Conservation (phyloP, 1,139 yeast species). For the Magnusiomyces fungicola region DNA sequence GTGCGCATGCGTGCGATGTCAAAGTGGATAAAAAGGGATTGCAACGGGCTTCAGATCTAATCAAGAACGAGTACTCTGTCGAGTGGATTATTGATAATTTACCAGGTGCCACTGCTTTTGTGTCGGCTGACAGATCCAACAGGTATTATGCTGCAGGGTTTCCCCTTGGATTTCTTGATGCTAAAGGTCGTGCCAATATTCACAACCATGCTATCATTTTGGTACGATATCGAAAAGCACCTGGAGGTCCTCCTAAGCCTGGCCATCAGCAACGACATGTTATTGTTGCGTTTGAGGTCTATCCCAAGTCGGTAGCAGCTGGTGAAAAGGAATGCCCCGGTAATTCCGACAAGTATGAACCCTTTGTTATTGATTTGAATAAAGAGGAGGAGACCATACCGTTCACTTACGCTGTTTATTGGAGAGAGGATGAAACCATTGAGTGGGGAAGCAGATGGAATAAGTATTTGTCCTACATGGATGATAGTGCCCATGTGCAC, state of each 20-base stretch:
- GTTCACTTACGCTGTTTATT: constrained; percentile 78
- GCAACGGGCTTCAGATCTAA: constrained; percentile 51
- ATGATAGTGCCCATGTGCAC: constrained; percentile 46
- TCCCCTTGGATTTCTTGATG: constrained; percentile 62
- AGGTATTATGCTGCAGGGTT: constrained; percentile 84
- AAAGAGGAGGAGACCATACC: constrained; percentile 42
- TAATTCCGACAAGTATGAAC: constrained; percentile 20
- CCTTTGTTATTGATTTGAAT: constrained; percentile 27
- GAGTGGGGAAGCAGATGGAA: constrained; percentile 72
- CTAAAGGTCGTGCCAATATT: constrained; percentile 44
- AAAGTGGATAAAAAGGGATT: constrained; percentile 45
- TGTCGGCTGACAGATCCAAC: constrained; percentile 49
- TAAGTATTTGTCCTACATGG: constrained; percentile 55
- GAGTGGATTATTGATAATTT: constrained; percentile 82
- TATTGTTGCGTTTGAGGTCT: constrained; percentile 86
- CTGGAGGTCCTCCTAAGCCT: constrained; percentile 19
- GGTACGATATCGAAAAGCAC: constrained; percentile 60
- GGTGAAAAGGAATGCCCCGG: constrained; percentile 34
- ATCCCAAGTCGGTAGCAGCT: constrained; percentile 65
- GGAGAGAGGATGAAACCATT: constrained; percentile 73
- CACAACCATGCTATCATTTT: constrained; percentile 81
- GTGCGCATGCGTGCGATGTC: constrained; percentile 62
- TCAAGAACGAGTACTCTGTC: constrained; percentile 63
- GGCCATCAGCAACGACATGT: constrained; percentile 37
- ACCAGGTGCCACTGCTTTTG: constrained; percentile 85